Evolutionary conservation across 1,284 basidiomycete species (phyloP), one percentile per base, ranked within the genome.

Genomic region (Irpex sp.): DNA sequence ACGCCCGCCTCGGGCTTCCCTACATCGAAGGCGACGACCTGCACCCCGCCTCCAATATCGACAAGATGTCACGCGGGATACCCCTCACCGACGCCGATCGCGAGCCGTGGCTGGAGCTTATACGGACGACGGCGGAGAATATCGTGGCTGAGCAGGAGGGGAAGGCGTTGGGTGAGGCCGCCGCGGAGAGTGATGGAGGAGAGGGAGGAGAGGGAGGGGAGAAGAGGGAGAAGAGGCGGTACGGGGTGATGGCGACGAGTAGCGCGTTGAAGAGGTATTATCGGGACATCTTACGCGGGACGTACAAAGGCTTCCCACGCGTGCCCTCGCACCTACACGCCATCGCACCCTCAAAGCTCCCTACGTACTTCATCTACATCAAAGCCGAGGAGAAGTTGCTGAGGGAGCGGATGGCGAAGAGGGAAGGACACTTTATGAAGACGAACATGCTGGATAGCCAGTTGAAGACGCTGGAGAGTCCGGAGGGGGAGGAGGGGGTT

Each of bases 1-100:
- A 90, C 12, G 68, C 75, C 42, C 77, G 79, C 14, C 80, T 95
- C 59, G 72, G 72, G 7, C 68, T 93, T 61, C 86, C 93, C 0
- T 96, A 93, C 75, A 78, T 94, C 64, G 96, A 98, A 70, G 96
- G 91, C 45, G 96, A 98, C 72, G 88, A 91, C 63, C 80, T 98
- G 42, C 96, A 98, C 71, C 91, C 95, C 0, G 69, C 79, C 12
- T 73, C 81, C 5, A 97, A 97, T 73, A 84, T 97, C 53, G 88
- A 82, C 36, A 98, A 98, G 80, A 98, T 98, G 95, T 81, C 87
- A 1, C 69, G 74, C 0, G 93, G 94, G 0, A 77, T 79, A n/a
- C 89, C 94, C 0, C 77, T 98, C 61, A 87, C 80, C 1, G 95
- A 98, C 70, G 81, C 76, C 4, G 94, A 98, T 72, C 86, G 95